Percentiles rank a stretch among this genome's conserved stretches.
phyloP scores from a whole-genome alignment of 352 stramenopile species.

The Pythium angustatum region DNA sequence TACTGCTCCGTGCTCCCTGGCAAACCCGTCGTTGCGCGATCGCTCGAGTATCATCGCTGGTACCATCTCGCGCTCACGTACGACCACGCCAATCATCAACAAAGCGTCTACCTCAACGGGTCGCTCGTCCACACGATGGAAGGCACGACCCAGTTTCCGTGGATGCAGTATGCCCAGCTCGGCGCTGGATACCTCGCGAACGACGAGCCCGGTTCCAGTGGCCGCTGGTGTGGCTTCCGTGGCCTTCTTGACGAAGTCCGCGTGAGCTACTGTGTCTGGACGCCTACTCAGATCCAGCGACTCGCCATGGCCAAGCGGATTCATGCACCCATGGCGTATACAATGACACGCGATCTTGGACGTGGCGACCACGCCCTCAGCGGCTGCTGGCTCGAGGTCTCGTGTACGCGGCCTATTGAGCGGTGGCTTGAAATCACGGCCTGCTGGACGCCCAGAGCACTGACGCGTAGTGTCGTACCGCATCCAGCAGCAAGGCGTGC shows the following conservation, averaged over 20 bases:
- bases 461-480: not conserved
- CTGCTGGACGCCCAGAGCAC: not conserved
- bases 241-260: slow-evolving; percentile 58
- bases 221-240: slow-evolving; percentile 62
- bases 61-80: slow-evolving; percentile 60
- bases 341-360: slow-evolving; percentile 3
- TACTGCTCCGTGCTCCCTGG: slow-evolving; percentile 42
- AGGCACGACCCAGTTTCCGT: slow-evolving; percentile 40
- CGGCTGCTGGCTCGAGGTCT: slow-evolving; percentile 1
- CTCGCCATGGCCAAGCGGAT: slow-evolving; percentile 9
- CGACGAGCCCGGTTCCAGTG: slow-evolving; percentile 32
- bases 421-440: slow-evolving; percentile 13
- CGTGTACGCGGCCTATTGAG: slow-evolving; percentile 10
- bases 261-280: slow-evolving; percentile 36
- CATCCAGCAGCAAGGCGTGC: no score
- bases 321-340: slow-evolving; percentile 18
- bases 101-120: slow-evolving; percentile 57
- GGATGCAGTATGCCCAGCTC: slow-evolving; percentile 50
- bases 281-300: not conserved
- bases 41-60: slow-evolving; percentile 37
- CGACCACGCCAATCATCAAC: slow-evolving; percentile 25
- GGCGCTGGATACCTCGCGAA: slow-evolving; percentile 57
- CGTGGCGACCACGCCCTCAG: not conserved
- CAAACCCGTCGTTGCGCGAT: slow-evolving; percentile 13
- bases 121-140: slow-evolving; percentile 35